Base-by-base conservation (phyloP, 73 alveolate genomes). In the Blepharisma japonicum region DNA sequence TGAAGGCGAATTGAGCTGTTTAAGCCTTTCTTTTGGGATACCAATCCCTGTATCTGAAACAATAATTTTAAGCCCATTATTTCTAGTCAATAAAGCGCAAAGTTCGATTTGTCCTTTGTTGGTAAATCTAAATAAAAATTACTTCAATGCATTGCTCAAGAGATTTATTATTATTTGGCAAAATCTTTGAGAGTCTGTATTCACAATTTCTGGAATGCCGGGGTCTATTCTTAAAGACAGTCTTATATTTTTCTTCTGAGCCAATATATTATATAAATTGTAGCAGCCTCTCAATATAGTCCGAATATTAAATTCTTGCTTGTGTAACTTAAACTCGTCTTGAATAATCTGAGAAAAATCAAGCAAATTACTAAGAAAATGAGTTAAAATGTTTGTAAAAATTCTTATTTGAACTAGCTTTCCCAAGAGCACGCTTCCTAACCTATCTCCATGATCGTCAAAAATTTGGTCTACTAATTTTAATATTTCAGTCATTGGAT, bases 11-110 rank as follows among this genome's bases (percentile, higher is more conserved):
- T 14, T 14, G 4, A 61, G 74, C 23, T 14, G 14, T 61, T n/a
- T 14, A 18, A 61, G 18, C 46, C 23, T 61, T 61, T 61, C 74
- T 25, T 61, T 25, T 20, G 74, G 74, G 0, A 61, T 61, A 14
- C 74, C 74, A 20, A 61, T 25, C 2, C 74, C 74, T 61, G 74
- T 61, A 61, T 61, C 74, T 61, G 14, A 14, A 61, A n/a, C 14
- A 0, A 8, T 61, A 9, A 61, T 61, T 8, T 8, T 8, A 61
- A 61, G 74, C 14, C 42, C 42, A 32, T 32, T 32, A 32, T 32
- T 32, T 32, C 3, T 32, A 32, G 0, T 32, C 42, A 32, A 32
- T 32, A 32, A 32, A 32, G 42, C 42, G 3, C 42, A 32, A 0
- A 32, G 42, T 32, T 32, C 42, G 3, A 32, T 32, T 32, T 32